Conservation (phyloP, 306 rosid genomes). For the Amphicarpaea edgeworthii region DNA sequence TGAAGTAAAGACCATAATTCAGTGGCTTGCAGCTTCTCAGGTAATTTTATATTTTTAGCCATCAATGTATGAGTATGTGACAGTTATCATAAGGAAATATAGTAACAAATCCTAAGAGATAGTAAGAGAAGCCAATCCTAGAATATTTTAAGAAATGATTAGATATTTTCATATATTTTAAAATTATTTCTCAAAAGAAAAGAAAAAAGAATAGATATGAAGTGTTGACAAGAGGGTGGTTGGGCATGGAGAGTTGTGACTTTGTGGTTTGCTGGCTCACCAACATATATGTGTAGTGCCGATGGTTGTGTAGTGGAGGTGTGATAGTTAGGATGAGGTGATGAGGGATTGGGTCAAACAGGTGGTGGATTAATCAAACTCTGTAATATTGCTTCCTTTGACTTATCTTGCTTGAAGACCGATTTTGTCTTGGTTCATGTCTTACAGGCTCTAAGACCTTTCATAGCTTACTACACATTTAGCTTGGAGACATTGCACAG, state of each 20-base stretch:
- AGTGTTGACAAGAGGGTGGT: not conserved
- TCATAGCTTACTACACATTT: slow-evolving; percentile 72
- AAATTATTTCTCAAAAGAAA: not conserved
- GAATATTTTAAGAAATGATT: not conserved
- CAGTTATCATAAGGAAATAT: slow-evolving; percentile 3
- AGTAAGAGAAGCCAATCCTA: not conserved
- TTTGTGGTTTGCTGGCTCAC: not conserved
- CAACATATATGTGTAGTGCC: not conserved
- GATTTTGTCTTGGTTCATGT: slow-evolving; percentile 35
- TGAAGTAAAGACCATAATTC: slow-evolving; percentile 80
- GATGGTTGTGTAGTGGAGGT: too few species aligned
- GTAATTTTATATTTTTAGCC: slow-evolving; percentile 54
- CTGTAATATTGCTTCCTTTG: slow-evolving; percentile 13
- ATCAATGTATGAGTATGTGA: not conserved
- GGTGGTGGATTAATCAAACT: too few species aligned
- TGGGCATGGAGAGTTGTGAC: not conserved
- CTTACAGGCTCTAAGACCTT: slow-evolving; percentile 88
- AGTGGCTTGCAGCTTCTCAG: slow-evolving; percentile 99
- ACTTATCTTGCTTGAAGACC: slow-evolving; percentile 9
- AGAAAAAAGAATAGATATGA: not conserved
- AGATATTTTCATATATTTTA: not conserved
- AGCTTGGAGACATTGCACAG: slow-evolving; percentile 60
- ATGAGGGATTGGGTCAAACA: not conserved
- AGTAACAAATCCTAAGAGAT: not conserved
- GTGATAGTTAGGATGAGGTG: not conserved